These are phyloP conservation scores for Cucurbitaria berberidis DNA, from an alignment of 2,329 filamentous ascomycete genomes.

Conservation along the genomic window DNA sequence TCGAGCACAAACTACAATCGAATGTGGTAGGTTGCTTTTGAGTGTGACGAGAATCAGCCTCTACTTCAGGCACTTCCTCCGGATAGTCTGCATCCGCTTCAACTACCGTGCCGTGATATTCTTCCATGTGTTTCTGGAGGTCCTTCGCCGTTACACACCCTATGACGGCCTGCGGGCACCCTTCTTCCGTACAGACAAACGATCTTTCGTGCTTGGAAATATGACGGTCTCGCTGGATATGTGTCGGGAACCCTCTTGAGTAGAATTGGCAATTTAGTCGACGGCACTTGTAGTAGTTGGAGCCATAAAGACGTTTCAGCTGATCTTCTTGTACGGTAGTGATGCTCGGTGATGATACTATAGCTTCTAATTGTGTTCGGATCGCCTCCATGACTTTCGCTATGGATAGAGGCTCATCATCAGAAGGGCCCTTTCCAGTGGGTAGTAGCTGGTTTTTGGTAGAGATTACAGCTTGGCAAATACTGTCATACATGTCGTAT, in stretches of 20 bases:
- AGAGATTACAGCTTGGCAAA: neutral
- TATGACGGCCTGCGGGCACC: constrained; percentile 1
- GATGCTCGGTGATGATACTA: neutral
- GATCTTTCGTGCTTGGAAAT: constrained; percentile 10
- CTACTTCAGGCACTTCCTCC: neutral
- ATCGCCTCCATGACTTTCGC: neutral
- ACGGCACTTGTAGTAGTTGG: constrained; percentile 7
- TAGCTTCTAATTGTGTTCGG: neutral
- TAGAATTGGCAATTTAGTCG: constrained; percentile 11
- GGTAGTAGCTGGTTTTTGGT: constrained; percentile 4
- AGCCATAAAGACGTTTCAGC: constrained; percentile 1
- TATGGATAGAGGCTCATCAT: constrained; percentile 1
- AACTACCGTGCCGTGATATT: neutral
- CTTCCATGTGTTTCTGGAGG: constrained; percentile 7
- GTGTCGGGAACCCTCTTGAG: constrained; percentile 4
- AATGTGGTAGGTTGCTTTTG: constrained; percentile 98
- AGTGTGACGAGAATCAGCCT: constrained; percentile 58
- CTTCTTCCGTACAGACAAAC: constrained; percentile 3
- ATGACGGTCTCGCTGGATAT: constrained; percentile 6
- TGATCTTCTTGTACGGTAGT: neutral
- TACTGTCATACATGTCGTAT: neutral
- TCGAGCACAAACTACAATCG: constrained; percentile 90
- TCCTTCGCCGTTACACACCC: constrained; percentile 6
- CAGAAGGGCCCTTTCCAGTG: constrained; percentile 2
- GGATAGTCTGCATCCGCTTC: constrained; percentile 7